These are phyloP conservation scores for Crucihimalaya himalaica DNA, from an alignment of 345 rosid species.

Conservation along the genomic window DNA sequence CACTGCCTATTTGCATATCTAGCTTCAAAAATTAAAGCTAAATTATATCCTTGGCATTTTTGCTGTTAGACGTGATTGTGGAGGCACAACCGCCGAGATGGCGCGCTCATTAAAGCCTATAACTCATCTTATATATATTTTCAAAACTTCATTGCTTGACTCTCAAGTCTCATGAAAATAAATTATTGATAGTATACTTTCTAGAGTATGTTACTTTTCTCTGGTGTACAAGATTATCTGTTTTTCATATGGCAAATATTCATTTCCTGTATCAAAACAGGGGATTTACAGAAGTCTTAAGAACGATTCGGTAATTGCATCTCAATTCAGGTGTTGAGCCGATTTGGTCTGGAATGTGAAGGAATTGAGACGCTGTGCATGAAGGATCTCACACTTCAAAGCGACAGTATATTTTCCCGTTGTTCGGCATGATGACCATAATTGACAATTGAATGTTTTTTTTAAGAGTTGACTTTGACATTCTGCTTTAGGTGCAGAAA, in stretches of 20 bases:
- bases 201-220: neutral
- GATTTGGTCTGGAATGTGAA: conserved; percentile 70
- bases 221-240: conserved; percentile 6
- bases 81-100: no score
- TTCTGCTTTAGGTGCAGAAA: conserved; percentile 71
- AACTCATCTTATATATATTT: neutral
- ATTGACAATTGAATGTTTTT: conserved; percentile 7
- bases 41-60: no score
- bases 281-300: neutral
- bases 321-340: conserved; percentile 58
- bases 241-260: no score
- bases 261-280: neutral
- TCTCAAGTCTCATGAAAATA: conserved; percentile 9
- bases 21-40: no score
- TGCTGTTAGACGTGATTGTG: no score
- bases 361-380: conserved; percentile 67
- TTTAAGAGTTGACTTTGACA: neutral
- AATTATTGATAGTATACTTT: neutral
- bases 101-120: neutral
- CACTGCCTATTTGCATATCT: no score
- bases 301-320: conserved; percentile 20
- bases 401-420: conserved; percentile 59
- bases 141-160: conserved; percentile 1
- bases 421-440: neutral
- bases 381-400: conserved; percentile 74